Percentiles rank a stretch among this genome's conserved stretches.
Conservation (phyloP, 2,329 filamentous ascomycete species). For the Sarocladium oryzae region DNA sequence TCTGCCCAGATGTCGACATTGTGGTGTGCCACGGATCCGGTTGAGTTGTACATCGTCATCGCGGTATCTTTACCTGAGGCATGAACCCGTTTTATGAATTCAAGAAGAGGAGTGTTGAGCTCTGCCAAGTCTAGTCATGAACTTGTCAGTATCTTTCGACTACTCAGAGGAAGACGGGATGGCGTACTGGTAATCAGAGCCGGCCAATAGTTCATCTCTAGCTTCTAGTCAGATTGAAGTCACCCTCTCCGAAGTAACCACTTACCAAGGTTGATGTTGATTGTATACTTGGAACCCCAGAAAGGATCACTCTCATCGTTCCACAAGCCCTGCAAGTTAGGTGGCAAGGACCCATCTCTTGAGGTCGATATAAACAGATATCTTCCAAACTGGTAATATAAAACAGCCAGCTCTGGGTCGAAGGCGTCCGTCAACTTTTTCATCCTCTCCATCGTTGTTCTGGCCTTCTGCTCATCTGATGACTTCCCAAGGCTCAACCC, state of each 20-base stretch:
- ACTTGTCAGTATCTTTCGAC: neutral
- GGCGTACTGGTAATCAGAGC: constrained; percentile 19
- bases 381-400: constrained; percentile 26
- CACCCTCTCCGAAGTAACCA: neutral
- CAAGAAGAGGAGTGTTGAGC: constrained; percentile 34
- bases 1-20: constrained; percentile 34
- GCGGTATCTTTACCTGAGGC: constrained; percentile 25
- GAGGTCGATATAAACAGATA: constrained; percentile 23
- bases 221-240: neutral
- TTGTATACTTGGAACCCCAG: constrained; percentile 43
- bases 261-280: constrained; percentile 40
- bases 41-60: constrained; percentile 29
- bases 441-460: constrained; percentile 4
- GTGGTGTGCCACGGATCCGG: constrained; percentile 30
- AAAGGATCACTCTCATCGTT: constrained; percentile 24
- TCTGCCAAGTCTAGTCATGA: constrained; percentile 25
- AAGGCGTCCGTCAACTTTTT: constrained; percentile 10
- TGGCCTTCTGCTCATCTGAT: constrained; percentile 14
- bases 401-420: constrained; percentile 20
- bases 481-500: constrained; percentile 15
- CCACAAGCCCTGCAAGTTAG: constrained; percentile 31
- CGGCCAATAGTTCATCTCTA: constrained; percentile 47
- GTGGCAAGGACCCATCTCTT: constrained; percentile 19
- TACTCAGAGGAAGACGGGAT: neutral
- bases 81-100: constrained; percentile 17